These are phyloP conservation scores for Rhamnella rubrinervis DNA, from an alignment of 331 rosid species.

Conservation along the genomic window DNA sequence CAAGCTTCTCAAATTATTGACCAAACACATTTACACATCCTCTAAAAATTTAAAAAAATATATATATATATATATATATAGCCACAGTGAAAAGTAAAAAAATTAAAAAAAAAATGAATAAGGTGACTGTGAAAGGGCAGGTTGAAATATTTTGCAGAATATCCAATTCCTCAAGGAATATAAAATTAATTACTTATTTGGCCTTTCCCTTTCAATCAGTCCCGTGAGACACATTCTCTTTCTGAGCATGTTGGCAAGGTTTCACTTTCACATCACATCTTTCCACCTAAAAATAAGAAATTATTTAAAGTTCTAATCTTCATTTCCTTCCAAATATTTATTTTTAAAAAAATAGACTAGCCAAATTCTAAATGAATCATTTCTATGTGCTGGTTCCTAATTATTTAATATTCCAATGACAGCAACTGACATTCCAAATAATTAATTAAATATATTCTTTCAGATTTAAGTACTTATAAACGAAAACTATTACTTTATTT, in stretches of 20 bases:
- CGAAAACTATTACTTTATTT: constrained; percentile 16
- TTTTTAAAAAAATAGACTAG: background rate
- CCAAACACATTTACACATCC: too few relatives aligned
- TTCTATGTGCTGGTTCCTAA: background rate
- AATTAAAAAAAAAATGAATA: too few relatives aligned
- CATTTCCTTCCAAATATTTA: constrained; percentile 5
- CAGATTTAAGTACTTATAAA: constrained; percentile 5
- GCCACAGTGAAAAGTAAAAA: too few relatives aligned
- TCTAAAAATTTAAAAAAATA: too few relatives aligned
- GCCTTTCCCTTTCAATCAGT: constrained; percentile 19
- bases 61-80: too few relatives aligned
- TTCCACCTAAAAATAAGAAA: constrained; percentile 1
- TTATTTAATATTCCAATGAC: constrained; percentile 14
- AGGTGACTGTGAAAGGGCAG: too few relatives aligned
- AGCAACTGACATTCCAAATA: constrained; percentile 33
- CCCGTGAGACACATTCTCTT: constrained; percentile 26
- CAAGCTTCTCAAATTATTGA: too few relatives aligned
- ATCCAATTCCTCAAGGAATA: background rate
- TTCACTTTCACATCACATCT: constrained; percentile 27
- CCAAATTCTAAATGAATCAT: constrained; percentile 5
- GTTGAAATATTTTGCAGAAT: too few relatives aligned
- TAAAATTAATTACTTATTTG: background rate
- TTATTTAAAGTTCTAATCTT: too few relatives aligned
- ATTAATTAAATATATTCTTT: background rate
- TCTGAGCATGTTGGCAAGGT: constrained; percentile 17